Evolutionary conservation across 148 eudicot genomes (phyloP).

Genomic region (Rhododendron griersonianum): DNA sequence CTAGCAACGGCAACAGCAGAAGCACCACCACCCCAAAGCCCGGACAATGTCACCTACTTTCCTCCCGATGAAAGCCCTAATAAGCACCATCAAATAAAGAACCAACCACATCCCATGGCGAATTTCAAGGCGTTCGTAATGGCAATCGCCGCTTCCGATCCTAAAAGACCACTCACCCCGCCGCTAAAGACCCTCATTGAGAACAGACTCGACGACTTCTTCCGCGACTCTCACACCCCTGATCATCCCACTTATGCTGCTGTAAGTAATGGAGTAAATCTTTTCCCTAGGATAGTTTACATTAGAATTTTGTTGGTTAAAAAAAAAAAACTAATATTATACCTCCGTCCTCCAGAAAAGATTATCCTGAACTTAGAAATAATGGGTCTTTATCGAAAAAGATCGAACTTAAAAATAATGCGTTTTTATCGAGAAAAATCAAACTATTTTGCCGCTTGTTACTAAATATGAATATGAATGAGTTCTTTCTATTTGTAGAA

Average conservation of each 20-base stretch:
- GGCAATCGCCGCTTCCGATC: conserved; percentile 23
- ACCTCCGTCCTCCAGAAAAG: no score
- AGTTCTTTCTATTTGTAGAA: no score
- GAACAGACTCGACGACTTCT: conserved; percentile 12
- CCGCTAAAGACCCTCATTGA: conserved; percentile 13
- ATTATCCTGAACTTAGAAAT: no score
- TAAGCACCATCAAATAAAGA: background rate
- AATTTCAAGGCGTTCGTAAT: conserved; percentile 23
- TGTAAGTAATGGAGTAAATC: conserved; percentile 24
- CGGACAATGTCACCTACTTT: background rate
- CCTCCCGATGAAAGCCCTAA: background rate
- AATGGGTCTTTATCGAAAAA: no score
- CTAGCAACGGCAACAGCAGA: no score
- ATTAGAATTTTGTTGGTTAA: no score
- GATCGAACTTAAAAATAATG: no score
- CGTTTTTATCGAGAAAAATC: no score
- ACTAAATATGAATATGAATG: no score
- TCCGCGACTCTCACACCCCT: conserved; percentile 28
- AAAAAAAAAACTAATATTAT: no score
- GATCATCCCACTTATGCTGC: conserved; percentile 41
- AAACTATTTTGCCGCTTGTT: no score
- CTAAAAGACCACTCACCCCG: conserved; percentile 9
- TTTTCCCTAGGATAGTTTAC: no score
- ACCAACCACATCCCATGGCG: conserved; percentile 19
- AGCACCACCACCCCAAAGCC: background rate